Evolutionary conservation across 2,329 filamentous ascomycete species (phyloP), one percentile per base, ranked within the genome.

Genomic region (Spiromastix sp.): DNA sequence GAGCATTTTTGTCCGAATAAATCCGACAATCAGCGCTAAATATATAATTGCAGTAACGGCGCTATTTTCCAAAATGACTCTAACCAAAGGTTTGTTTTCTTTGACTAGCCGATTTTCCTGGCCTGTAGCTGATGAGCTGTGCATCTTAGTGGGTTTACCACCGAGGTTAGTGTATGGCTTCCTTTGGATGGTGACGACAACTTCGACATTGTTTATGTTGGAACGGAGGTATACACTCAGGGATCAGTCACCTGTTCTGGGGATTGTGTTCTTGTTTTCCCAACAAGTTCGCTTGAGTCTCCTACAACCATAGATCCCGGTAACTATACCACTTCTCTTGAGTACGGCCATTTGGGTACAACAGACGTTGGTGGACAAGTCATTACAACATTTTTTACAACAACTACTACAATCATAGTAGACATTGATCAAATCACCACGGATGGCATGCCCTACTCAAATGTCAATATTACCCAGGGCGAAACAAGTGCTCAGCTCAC

Each of bases 201-300:
- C 10, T 32, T 24, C 20, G 30, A 33, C n/a, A 21, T 32, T 16
- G 35, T 37, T 26, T 37, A 32, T 28, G 29, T 37, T 18, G 35
- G 29, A n/a, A 18, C 29, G 15, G 35, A 37, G 22, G 21, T 37
- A 4, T 37, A 27, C 22, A 16, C 15, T 13, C 19, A 32, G 7
- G 16, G 18, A 3, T 18, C 29, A 34, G 9, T 34, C 19, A 34
- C 30, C 5, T 38, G 36, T 17, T 19, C 30, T 4, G 15, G 30
- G 3, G n/a, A 34, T 12, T 34, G 30, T 20, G 22, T 34, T 29
- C 30, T 34, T 28, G 36, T 38, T 17, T 34, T 38, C 22, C 36
- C 36, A 5, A 25, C 36, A 11, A 34, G 24, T 9, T 34, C 21
- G 12, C 30, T 38, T 11, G n/a, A 30, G 10, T 28, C 24, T 22